Evolutionary conservation across 306 rosid genomes (phyloP).

Genomic region (Trifolium fragiferum): DNA sequence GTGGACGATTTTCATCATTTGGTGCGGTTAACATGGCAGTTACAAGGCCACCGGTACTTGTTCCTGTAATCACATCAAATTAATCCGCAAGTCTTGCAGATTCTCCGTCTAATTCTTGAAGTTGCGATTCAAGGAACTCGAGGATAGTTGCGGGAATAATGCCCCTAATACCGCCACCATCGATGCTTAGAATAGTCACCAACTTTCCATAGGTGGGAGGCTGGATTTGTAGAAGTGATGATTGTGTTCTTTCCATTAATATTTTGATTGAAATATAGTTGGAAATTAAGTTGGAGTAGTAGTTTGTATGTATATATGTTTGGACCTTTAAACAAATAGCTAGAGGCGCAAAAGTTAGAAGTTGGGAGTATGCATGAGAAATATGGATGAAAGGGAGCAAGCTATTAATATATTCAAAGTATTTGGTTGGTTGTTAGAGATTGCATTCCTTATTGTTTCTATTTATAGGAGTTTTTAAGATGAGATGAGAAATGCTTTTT

Average conservation of each 20-base stretch:
- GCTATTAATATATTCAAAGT: background rate
- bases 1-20: slow-evolving; percentile 53
- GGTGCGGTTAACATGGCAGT: slow-evolving; percentile 71
- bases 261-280: background rate
- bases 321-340: background rate
- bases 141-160: slow-evolving; percentile 71
- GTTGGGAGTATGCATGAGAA: background rate
- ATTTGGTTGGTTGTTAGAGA: background rate
- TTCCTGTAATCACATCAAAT: slow-evolving; percentile 71
- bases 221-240: slow-evolving; percentile 46
- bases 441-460: background rate
- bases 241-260: slow-evolving; percentile 37
- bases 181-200: slow-evolving; percentile 75
- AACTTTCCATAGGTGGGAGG: slow-evolving; percentile 69
- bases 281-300: slow-evolving; percentile 2
- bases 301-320: background rate
- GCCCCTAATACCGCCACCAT: slow-evolving; percentile 88
- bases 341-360: background rate
- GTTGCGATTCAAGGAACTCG: slow-evolving; percentile 62
- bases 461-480: slow-evolving; percentile 24
- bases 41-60: slow-evolving; percentile 75
- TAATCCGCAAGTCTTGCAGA: slow-evolving; percentile 75
- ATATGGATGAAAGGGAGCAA: background rate
- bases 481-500: no score
- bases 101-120: slow-evolving; percentile 70